Evolutionary conservation across 73 alveolate genomes (phyloP).

Genomic region (Tetrahymena malaccensis): DNA sequence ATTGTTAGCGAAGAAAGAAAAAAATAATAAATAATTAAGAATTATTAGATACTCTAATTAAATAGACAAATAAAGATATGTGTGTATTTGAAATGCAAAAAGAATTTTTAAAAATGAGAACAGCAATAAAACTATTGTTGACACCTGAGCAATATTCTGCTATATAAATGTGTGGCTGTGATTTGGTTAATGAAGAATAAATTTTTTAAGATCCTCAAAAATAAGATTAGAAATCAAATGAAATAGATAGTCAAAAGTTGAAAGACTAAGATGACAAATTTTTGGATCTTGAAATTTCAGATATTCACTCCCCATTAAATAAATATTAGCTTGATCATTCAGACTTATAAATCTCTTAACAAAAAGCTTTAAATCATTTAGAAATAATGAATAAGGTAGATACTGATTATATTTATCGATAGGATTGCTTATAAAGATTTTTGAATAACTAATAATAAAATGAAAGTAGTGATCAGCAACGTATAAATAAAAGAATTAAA

Average conservation of each 20-base stretch:
- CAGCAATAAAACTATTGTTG: background rate
- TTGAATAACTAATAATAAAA: background rate
- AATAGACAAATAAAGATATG: background rate
- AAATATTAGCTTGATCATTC: background rate
- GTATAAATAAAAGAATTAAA: background rate
- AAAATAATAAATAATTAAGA: background rate
- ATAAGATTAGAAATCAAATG: too few relatives aligned
- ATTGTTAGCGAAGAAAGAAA: background rate
- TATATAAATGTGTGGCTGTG: background rate
- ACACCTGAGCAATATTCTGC: background rate
- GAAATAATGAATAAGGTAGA: background rate
- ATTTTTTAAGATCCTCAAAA: too few relatives aligned
- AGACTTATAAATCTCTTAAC: background rate
- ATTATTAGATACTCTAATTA: background rate
- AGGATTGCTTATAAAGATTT: background rate
- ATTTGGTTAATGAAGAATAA: background rate
- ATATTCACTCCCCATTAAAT: background rate
- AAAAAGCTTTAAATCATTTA: background rate
- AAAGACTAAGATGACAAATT: background rate
- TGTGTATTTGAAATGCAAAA: background rate
- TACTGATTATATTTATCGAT: background rate
- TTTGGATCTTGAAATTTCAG: background rate
- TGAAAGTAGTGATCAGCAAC: background rate
- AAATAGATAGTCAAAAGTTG: too few relatives aligned
- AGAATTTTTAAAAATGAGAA: background rate